Evolutionary conservation across 352 stramenopile species (phyloP), one percentile per base, ranked within the genome.

Genomic region (Globisporangium polare): DNA sequence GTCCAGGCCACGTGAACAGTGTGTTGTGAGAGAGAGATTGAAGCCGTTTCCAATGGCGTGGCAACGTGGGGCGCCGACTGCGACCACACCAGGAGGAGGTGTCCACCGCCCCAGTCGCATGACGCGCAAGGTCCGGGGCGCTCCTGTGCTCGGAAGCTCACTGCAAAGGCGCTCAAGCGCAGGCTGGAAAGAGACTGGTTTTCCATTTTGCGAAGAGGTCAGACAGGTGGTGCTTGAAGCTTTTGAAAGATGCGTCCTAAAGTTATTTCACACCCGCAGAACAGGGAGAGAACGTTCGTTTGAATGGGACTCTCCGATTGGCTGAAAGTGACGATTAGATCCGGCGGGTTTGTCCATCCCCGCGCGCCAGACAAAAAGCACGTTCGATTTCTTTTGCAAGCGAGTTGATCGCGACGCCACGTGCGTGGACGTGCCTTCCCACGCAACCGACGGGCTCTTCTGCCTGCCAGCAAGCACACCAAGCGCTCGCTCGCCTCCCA

Each of bases 401-500:
- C 33, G 6, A 31, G 22, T 27, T 26, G 46, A 15, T 53, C 37
- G 31, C 47, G 47, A 53, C 24, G 8, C 24, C 8, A 9, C 29
- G 45, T n/a, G 22, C 8, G 10, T 22, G 22, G 37, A 20, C 31
- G 47, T 35, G 47, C 26, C 2, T 41, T 1, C 33, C 33, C 9
- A 10, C 29, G n/a, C n/a, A n/a, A 18, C 15, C n/a, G n/a, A n/a
- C 4, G 37, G 37, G 37, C 37, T n/a, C 37, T 10, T 33, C 22
- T 52, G 22, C 26, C 27, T 52, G 20, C 9, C 12, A 41, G 12
- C 9, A 63, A 77, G 65, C 57, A 33, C 29, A 4, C 5, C 3
- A 33, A 33, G 56, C 13, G 51, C 74, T 33, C 58, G 43, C 18
- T 67, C 75, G 39, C 51, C n/a, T 50, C 47, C 71, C 52, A 74